Evolutionary conservation across 192 early-diverging fungal genomes (phyloP).

Genomic region (Dimargaris cristalligena): DNA sequence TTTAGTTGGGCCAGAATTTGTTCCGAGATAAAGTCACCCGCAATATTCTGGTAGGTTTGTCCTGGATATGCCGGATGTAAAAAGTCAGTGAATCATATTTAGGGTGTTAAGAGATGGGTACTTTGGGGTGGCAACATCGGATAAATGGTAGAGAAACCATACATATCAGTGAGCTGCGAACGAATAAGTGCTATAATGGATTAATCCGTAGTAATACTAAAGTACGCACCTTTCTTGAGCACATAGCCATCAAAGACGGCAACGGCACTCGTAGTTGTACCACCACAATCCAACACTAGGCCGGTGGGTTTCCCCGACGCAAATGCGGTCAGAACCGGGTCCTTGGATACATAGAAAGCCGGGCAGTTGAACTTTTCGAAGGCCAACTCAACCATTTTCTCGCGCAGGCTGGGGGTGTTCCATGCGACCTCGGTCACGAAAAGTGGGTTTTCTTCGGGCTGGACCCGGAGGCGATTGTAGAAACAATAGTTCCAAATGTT

Average conservation of each 20-base stretch:
- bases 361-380: slow-evolving; percentile 89
- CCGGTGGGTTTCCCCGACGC: slow-evolving; percentile 74
- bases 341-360: slow-evolving; percentile 86
- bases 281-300: slow-evolving; percentile 86
- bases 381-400: slow-evolving; percentile 78
- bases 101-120: too few species aligned
- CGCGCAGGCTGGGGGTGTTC: slow-evolving; percentile 67
- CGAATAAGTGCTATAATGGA: too few species aligned
- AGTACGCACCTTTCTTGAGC: slow-evolving; percentile 60
- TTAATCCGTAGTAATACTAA: too few species aligned
- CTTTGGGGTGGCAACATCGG: too few species aligned
- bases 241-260: slow-evolving; percentile 97
- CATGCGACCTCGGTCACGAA: slow-evolving; percentile 84
- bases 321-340: slow-evolving; percentile 87
- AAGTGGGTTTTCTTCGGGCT: slow-evolving; percentile 77
- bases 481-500: slow-evolving; percentile 81
- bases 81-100: too few species aligned
- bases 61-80: too few species aligned
- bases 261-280: slow-evolving; percentile 67
- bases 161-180: too few species aligned
- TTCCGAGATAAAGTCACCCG: slow-evolving; percentile 65
- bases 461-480: slow-evolving; percentile 44
- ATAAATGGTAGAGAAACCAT: too few species aligned
- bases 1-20: slow-evolving; percentile 51
- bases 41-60: slow-evolving; percentile 35